phyloP scores from a whole-genome alignment of 345 rosid genomes.

The Lagerstroemia speciosa region DNA sequence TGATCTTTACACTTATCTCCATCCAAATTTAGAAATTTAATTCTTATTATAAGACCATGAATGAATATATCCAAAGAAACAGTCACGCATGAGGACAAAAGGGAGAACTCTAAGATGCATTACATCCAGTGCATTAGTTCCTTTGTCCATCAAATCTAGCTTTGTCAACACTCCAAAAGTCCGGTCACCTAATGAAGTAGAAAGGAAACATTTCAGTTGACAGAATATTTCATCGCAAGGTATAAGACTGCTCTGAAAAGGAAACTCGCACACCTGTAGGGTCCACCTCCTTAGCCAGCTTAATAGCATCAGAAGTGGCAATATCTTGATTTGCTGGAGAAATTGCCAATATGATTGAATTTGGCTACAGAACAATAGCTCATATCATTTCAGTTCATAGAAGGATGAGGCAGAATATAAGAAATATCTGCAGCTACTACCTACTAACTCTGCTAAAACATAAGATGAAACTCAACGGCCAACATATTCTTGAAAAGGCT shows the following conservation, averaged over 20 bases:
- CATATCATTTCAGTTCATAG: too few relatives aligned
- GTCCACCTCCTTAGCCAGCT: slow-evolving; percentile 81
- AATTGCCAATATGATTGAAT: slow-evolving; percentile 67
- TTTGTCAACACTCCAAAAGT: slow-evolving; percentile 96
- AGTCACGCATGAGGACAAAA: neutral
- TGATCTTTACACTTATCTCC: neutral
- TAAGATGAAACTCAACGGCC: neutral
- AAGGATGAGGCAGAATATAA: too few relatives aligned
- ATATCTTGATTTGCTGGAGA: too few relatives aligned
- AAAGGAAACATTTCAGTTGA: neutral
- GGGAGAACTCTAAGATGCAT: slow-evolving; percentile 11
- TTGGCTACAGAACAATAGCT: slow-evolving; percentile 48
- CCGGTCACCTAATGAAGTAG: slow-evolving; percentile 53
- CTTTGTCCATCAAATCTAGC: slow-evolving; percentile 96
- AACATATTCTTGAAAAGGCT: neutral
- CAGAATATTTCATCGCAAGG: neutral
- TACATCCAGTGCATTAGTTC: slow-evolving; percentile 91
- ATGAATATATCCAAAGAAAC: neutral
- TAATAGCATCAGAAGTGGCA: too few relatives aligned
- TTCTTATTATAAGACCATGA: neutral
- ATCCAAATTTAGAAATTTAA: neutral
- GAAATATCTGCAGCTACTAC: neutral
- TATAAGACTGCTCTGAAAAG: neutral
- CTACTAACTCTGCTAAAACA: neutral
- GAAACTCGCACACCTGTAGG: slow-evolving; percentile 40